Evolutionary conservation across 495 filamentous ascomycete genomes (phyloP).

Genomic region (Neurospora sp.): DNA sequence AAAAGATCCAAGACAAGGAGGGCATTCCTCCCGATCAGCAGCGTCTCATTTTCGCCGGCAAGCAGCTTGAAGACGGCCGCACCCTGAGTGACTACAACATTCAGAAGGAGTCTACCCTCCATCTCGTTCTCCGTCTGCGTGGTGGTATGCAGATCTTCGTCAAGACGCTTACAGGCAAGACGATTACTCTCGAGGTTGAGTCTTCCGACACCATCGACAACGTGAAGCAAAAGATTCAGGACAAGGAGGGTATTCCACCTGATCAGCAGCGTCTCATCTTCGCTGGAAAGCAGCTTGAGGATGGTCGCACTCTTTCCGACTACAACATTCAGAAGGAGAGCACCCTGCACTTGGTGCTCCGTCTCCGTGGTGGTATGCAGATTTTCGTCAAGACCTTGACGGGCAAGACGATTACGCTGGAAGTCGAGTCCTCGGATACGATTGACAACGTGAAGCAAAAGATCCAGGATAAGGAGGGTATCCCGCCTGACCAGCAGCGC

Average conservation of each 20-base stretch:
- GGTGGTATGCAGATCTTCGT: conserved; percentile 97
- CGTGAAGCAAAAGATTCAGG: conserved; percentile 90
- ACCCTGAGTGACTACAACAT: conserved; percentile 95
- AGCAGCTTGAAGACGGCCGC: conserved; percentile 80
- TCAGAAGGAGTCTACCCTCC: conserved; percentile 95
- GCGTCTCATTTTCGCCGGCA: conserved; percentile 91
- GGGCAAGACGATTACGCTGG: conserved; percentile 85
- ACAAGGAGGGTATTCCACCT: conserved; percentile 98
- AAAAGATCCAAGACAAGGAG: conserved; percentile 82
- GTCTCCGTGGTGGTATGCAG: conserved; percentile 95
- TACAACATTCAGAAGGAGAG: conserved; percentile 99
- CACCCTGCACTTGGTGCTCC: conserved; percentile 93
- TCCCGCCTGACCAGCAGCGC: conserved; percentile 81
- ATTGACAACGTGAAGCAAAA: conserved; percentile 91
- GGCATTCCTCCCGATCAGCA: conserved; percentile 92
- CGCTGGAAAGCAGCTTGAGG: conserved; percentile 74
- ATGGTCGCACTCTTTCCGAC: conserved; percentile 84
- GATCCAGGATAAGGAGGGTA: conserved; percentile 90
- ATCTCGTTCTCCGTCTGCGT: conserved; percentile 92
- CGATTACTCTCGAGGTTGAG: conserved; percentile 86
- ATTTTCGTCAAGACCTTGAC: conserved; percentile 93
- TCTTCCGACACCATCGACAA: conserved; percentile 90
- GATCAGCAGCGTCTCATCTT: conserved; percentile 99
- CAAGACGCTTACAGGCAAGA: conserved; percentile 79
- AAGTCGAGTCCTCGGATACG: conserved; percentile 81